Evolutionary conservation across 768 basidiomycete species (phyloP).

Genomic region (Lactarius deliciosus): DNA sequence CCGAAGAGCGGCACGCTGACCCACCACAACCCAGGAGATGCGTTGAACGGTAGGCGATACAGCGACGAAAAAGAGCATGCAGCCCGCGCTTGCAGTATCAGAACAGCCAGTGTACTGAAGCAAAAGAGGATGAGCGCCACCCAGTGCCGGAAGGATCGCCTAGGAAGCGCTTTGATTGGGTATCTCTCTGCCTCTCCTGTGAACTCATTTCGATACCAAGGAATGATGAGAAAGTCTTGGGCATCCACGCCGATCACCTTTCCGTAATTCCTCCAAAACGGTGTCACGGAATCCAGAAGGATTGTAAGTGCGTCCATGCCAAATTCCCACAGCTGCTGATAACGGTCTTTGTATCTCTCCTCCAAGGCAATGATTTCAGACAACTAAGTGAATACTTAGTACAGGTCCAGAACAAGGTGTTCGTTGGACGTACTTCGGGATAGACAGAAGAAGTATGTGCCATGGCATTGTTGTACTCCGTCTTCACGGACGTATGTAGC

Average conservation of each 20-base stretch:
- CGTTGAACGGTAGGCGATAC: conserved; percentile 57
- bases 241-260: conserved; percentile 80
- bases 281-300: conserved; percentile 71
- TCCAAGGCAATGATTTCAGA: conserved; percentile 69
- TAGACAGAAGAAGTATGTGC: conserved; percentile 73
- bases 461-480: conserved; percentile 61
- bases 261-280: conserved; percentile 80
- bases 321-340: conserved; percentile 79
- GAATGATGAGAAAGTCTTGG: conserved; percentile 78
- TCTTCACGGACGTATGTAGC: conserved; percentile 56
- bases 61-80: conserved; percentile 55
- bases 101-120: conserved; percentile 46
- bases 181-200: conserved; percentile 75
- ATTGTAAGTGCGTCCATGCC: conserved; percentile 77
- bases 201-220: conserved; percentile 81
- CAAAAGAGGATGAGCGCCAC: conserved; percentile 56
- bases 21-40: conserved; percentile 63
- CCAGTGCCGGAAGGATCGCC: conserved; percentile 69
- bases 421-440: conserved; percentile 56
- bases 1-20: conserved; percentile 61
- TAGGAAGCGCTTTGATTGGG: conserved; percentile 55
- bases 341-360: conserved; percentile 77
- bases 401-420: conserved; percentile 6
- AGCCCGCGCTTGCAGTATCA: conserved; percentile 55
- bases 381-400: conserved; percentile 44